phyloP scores from a whole-genome alignment of 129 eudicot genomes.

The Artemisia tridentata region DNA sequence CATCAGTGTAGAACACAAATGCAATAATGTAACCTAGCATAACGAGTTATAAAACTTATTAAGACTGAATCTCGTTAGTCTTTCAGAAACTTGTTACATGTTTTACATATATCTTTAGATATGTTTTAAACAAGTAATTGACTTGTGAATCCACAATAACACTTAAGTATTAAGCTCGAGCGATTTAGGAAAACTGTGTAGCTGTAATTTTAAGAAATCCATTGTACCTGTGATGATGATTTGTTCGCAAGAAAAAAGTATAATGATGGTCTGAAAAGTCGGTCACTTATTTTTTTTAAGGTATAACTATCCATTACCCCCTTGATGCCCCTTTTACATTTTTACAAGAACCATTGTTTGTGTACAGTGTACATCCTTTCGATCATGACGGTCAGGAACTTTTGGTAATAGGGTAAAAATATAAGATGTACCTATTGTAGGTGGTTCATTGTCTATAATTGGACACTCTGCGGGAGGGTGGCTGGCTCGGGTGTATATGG shows the following conservation, averaged over 20 bases:
- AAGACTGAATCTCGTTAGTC: background rate
- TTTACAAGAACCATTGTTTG: background rate
- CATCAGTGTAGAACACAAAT: background rate
- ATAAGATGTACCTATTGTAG: slow-evolving; percentile 32
- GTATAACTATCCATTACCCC: background rate
- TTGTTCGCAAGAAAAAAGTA: background rate
- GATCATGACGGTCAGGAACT: background rate
- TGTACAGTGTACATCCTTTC: too few species aligned
- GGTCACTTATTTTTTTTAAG: background rate
- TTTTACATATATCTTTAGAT: background rate
- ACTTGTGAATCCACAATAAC: background rate
- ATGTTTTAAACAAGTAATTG: background rate
- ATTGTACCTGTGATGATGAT: background rate
- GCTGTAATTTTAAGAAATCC: background rate
- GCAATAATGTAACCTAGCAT: background rate
- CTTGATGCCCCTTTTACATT: background rate
- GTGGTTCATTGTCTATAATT: slow-evolving; percentile 62
- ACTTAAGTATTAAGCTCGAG: background rate
- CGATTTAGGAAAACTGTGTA: background rate
- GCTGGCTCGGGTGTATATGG: slow-evolving; percentile 82
- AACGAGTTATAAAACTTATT: background rate
- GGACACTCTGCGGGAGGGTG: slow-evolving; percentile 99
- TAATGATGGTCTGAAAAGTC: background rate
- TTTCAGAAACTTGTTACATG: too few species aligned
- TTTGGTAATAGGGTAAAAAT: background rate